Percentiles rank a stretch among this genome's conserved stretches.
Conservation (phyloP, 2,329 filamentous ascomycete genomes). For the Cytospora leucostoma region DNA sequence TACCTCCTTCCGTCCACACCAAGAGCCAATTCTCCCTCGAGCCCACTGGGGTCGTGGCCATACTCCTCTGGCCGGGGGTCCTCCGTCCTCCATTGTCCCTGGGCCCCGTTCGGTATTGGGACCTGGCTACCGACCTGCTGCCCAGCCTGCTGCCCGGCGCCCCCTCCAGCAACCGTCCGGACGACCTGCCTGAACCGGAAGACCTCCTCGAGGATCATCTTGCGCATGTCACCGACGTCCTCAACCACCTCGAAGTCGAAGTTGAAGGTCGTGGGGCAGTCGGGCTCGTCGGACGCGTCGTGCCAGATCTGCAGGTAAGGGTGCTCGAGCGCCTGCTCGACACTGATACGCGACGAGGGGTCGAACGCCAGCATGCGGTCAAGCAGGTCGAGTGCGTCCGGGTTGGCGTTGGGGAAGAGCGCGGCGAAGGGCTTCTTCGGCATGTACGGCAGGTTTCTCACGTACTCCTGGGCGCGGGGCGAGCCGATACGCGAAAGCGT, state of each 20-base stretch:
- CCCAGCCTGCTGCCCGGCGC: constrained; percentile 31
- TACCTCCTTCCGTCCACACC: constrained; percentile 54
- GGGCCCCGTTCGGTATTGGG: constrained; percentile 51
- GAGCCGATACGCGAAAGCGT: constrained; percentile 93
- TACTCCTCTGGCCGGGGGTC: constrained; percentile 64
- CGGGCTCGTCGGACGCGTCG: constrained; percentile 92
- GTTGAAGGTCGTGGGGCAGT: constrained; percentile 92
- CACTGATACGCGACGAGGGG: constrained; percentile 86
- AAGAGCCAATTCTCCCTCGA: constrained; percentile 62
- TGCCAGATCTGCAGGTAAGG: constrained; percentile 98
- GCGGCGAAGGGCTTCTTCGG: constrained; percentile 85
- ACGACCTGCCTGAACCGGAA: constrained; percentile 73
- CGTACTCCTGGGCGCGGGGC: constrained; percentile 94
- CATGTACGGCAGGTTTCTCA: constrained; percentile 94
- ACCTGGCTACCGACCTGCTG: constrained; percentile 46
- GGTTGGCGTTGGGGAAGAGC: constrained; percentile 93
- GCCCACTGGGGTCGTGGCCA: constrained; percentile 46
- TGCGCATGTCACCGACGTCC: constrained; percentile 91
- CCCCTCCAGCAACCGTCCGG: constrained; percentile 49
- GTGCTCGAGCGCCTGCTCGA: constrained; percentile 94
- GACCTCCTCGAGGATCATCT: constrained; percentile 97
- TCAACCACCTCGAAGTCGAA: constrained; percentile 99
- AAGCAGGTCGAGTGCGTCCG: constrained; percentile 90
- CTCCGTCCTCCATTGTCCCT: constrained; percentile 57
- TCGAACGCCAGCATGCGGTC: constrained; percentile 98